Conservation (phyloP, 2,329 filamentous ascomycete genomes). For the Mollisia scopiformis region DNA sequence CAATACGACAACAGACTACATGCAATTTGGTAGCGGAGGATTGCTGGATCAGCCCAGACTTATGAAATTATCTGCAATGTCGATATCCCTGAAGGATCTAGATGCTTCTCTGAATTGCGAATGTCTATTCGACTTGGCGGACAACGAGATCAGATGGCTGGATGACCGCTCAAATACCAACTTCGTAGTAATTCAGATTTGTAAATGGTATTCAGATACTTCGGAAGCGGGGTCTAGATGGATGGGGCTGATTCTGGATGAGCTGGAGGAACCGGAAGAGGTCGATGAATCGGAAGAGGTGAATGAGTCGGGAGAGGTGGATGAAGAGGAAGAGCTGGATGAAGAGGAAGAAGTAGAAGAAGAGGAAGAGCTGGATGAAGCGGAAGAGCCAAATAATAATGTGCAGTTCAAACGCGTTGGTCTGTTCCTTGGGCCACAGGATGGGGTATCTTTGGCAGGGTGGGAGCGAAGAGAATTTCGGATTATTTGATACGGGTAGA, state of each 20-base stretch:
- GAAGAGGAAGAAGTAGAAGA: background rate
- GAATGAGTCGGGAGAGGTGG: background rate
- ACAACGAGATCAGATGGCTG: background rate
- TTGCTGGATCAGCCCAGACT: background rate
- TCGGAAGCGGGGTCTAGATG: background rate
- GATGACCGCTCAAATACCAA: background rate
- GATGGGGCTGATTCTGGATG: background rate
- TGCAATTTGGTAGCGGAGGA: background rate
- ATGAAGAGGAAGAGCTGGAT: background rate
- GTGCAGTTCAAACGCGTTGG: background rate
- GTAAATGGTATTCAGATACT: background rate
- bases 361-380: background rate
- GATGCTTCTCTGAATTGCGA: background rate
- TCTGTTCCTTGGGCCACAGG: background rate
- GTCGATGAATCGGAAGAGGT: background rate
- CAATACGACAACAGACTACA: background rate
- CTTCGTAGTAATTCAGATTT: background rate
- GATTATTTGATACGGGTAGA: background rate
- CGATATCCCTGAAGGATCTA: background rate
- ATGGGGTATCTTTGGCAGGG: background rate
- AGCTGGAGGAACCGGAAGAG: background rate
- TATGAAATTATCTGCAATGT: background rate
- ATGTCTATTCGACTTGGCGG: background rate
- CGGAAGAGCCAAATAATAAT: background rate
- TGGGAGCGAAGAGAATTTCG: background rate